Evolutionary conservation across 73 alveolate genomes (phyloP), one percentile per base, ranked within the genome.

Genomic region (Blepharisma japonicum): DNA sequence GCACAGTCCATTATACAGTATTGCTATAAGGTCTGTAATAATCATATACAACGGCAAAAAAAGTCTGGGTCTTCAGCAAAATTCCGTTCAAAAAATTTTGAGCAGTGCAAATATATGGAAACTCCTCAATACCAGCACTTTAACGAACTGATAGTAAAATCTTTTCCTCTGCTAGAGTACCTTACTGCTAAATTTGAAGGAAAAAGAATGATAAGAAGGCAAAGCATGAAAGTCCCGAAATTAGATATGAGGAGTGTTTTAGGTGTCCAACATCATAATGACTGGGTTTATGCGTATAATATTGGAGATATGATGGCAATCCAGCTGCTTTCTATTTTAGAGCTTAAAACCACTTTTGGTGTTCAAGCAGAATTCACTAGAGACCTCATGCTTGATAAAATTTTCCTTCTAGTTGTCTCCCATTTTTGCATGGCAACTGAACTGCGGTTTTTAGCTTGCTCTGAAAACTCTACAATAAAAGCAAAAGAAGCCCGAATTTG

Each of bases 241-340:
- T 53, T 53, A 14, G 67, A 53, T 4, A 53, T 53, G 23, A 53
- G 67, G 4, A 53, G 27, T 3, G 67, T 53, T 14, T 53, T 53
- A 53, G 67, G 67, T 53, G 67, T 53, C 0, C 67, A 53, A 4
- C n/a, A 53, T 2, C 67, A 53, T 53, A 53, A 53, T 53, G 67
- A 53, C 23, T 53, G 23, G 67, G 23, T 53, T 53, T 53, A 53
- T 53, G n/a, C 67, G n/a, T 53, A 53, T 53, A 53, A 61, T 14
- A 61, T 61, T 25, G 74, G 74, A 8, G 74, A 61, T 48, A 61
- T 61, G 74, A 61, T 61, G 74, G 23, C 23, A 20, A 61, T 61
- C 47, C 47, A 61, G 18, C 23, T 14, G 18, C 47, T 61, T 9
- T n/a, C 14, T 25, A 14, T 61, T 39, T 14, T 14, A 8, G 74